A percentile compares a stretch with the other conserved stretches of the same genome.
These are phyloP conservation scores for Globisporangium radiosum DNA, from an alignment of 352 stramenopile genomes.

Conservation along the genomic window DNA sequence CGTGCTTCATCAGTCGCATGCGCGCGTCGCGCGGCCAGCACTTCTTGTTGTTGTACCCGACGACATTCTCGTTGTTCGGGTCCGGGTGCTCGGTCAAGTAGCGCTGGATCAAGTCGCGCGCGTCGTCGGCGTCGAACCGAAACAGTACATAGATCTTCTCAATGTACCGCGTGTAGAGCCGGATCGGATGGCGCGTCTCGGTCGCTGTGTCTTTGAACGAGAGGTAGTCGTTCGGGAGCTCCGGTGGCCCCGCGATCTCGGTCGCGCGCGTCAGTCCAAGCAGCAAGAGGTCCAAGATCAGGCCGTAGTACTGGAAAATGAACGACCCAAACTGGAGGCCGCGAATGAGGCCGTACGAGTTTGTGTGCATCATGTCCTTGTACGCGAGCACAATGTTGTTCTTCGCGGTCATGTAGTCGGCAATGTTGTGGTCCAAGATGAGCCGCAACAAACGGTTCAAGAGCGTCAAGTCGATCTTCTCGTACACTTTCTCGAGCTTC, in stretches of 20 bases:
- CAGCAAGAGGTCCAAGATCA: conserved; percentile 98
- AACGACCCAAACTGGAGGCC: conserved; percentile 97
- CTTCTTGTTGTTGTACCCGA: conserved; percentile 99
- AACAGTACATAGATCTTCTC: conserved; percentile 99
- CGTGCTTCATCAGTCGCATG: conserved; percentile 99
- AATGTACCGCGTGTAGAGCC: conserved; percentile 99
- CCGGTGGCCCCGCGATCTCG: conserved; percentile 96
- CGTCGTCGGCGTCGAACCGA: conserved; percentile 97
- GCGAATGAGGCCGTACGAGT: conserved; percentile 98
- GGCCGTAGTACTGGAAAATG: conserved; percentile 99
- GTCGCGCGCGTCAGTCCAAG: conserved; percentile 97
- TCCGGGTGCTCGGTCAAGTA: conserved; percentile 99
- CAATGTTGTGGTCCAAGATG: conserved; percentile 99
- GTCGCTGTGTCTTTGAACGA: conserved; percentile 97
- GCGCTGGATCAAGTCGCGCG: conserved; percentile 98
- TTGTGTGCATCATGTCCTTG: conserved; percentile 99
- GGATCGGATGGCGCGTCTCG: conserved; percentile 97
- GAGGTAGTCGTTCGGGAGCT: conserved; percentile 98
- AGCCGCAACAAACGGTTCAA: conserved; percentile 97
- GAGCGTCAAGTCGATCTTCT: conserved; percentile 99
- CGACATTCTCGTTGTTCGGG: conserved; percentile 99
- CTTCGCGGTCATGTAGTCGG: conserved; percentile 99
- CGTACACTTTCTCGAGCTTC: conserved; percentile 99
- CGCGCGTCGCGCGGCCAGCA: conserved; percentile 99
- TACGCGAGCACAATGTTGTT: conserved; percentile 98